Conservation (phyloP, 805 yeast species). For the Blastobotrys parvus region DNA sequence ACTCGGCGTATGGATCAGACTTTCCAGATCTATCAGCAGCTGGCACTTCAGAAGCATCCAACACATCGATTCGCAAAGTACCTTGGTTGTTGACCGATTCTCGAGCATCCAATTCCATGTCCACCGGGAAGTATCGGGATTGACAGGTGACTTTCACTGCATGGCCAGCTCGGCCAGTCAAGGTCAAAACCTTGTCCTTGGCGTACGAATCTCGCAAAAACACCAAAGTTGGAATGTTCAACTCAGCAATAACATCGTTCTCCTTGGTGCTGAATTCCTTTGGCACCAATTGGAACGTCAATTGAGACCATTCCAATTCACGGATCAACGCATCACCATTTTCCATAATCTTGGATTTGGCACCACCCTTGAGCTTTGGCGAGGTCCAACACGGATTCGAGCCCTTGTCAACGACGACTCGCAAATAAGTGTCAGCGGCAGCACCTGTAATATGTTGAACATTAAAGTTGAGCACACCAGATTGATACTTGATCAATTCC, state of each 20-base stretch:
- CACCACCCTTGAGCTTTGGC: conserved; percentile 35
- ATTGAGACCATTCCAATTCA: conserved; percentile 67
- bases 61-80: conserved; percentile 48
- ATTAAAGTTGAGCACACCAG: conserved; percentile 72
- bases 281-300: conserved; percentile 53
- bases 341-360: conserved; percentile 33
- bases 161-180: conserved; percentile 46
- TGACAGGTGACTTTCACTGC: conserved; percentile 43
- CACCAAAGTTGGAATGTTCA: conserved; percentile 56
- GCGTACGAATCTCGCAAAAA: conserved; percentile 58
- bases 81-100: conserved; percentile 78
- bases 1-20: conserved; percentile 82
- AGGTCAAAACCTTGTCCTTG: conserved; percentile 46
- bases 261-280: conserved; percentile 38
- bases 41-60: conserved; percentile 59
- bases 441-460: conserved; percentile 51
- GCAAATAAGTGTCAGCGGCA: conserved; percentile 51
- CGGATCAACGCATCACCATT: conserved; percentile 71
- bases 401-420: conserved; percentile 67
- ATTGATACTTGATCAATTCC: conserved; percentile 37
- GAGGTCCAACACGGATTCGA: conserved; percentile 58
- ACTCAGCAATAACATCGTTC: conserved; percentile 53
- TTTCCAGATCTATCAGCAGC: conserved; percentile 89
- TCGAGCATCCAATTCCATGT: conserved; percentile 52
- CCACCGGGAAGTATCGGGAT: conserved; percentile 73